Base-by-base conservation (phyloP, 495 filamentous ascomycete genomes). In the Podospora conica region DNA sequence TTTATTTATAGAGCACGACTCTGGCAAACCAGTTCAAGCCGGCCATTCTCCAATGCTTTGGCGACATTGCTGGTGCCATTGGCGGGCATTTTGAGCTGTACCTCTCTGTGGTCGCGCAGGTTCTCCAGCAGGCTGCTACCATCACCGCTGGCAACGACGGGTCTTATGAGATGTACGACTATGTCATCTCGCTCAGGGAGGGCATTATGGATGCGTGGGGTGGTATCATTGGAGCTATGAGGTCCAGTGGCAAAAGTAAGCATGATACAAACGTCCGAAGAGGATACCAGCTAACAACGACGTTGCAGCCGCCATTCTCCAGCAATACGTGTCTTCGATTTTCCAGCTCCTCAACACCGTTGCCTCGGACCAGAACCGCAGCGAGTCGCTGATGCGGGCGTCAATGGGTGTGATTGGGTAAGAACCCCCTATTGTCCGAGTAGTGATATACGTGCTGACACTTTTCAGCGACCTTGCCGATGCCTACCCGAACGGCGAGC, bases 181-280 rank as follows among this genome's bases (percentile, higher is more conserved):
- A 98, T 73, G 87, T 98, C 67, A 85, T 96, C 67, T 96, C 93
- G 18, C 85, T 98, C 60, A 87, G 95, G 64, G 95, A 98, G 75
- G 95, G 94, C 71, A 96, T 98, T 65, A 96, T 97, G 91, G 95
- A 98, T 84, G 95, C 95, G 18, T 98, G 96, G 92, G 93, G 91
- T 74, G 95, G 95, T 71, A 93, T 94, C 57, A 90, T 98, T 67
- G 85, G 93, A 74, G 92, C 95, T 31, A 90, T 97, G 87, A 96
- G 94, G 85, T 78, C 83, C 58, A 88, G 82, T 58, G 84, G 84
- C 77, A 92, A 93, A 77, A 85, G 89, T 92, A 77, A 75, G 87
- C 78, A 12, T 23, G 22, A 7, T 11, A 5, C 33, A 54, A 27
- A 57, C 25, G 11, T 55, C 20, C n/a, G n/a, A 11, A 22, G 4